Evolutionary conservation across 176 grass and related monocot species (phyloP).

Genomic region (Stipa capillata): DNA sequence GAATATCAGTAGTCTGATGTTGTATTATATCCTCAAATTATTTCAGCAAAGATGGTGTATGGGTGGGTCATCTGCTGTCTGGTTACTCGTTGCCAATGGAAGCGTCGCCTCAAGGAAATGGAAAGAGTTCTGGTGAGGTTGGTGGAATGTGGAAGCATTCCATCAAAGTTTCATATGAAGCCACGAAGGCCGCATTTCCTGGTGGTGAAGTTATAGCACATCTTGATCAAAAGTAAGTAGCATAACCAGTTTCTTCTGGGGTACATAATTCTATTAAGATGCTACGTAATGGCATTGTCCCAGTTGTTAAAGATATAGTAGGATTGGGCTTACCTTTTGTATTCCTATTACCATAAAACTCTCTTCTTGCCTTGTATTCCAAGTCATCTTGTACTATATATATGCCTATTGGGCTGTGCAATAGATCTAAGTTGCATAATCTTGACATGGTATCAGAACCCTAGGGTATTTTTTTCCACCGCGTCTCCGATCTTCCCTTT

Average conservation of each 20-base stretch:
- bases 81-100: constrained; percentile 91
- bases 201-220: constrained; percentile 85
- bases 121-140: constrained; percentile 40
- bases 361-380: too few species aligned
- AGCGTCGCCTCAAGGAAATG: constrained; percentile 33
- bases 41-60: constrained; percentile 82
- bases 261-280: not conserved
- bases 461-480: too few species aligned
- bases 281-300: not conserved
- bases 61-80: constrained; percentile 88
- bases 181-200: constrained; percentile 77
- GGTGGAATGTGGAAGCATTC: constrained; percentile 84
- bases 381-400: too few species aligned
- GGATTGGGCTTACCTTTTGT: too few species aligned
- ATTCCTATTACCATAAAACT: too few species aligned
- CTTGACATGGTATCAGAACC: too few species aligned
- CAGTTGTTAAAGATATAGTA: too few species aligned
- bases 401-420: too few species aligned
- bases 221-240: constrained; percentile 97
- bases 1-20: not conserved
- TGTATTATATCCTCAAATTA: not conserved
- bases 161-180: constrained; percentile 86
- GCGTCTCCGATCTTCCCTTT: too few species aligned
- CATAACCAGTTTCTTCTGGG: not conserved
- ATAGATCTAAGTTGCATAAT: too few species aligned